Conservation (phyloP, 2,329 filamentous ascomycete species). For the Diaporthe vaccinii region DNA sequence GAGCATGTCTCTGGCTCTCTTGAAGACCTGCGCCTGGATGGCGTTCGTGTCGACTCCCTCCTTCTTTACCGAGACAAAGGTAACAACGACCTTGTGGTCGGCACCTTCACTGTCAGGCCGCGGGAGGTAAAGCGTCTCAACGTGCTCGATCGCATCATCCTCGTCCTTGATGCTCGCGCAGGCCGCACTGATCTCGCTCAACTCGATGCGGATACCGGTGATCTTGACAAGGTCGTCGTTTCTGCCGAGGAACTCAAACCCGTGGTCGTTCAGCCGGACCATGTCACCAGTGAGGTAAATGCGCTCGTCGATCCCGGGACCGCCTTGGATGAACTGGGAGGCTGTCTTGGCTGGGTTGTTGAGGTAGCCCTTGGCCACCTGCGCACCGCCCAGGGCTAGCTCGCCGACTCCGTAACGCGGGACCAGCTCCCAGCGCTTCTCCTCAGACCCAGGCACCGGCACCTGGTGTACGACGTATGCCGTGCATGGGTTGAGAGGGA, state of each 20-base stretch:
- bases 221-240: constrained; percentile 42
- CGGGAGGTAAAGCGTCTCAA: constrained; percentile 52
- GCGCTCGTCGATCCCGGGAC: constrained; percentile 27
- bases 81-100: constrained; percentile 52
- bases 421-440: constrained; percentile 28
- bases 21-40: constrained; percentile 38
- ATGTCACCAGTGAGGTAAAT: constrained; percentile 45
- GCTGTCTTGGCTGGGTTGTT: constrained; percentile 33
- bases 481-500: constrained; percentile 24
- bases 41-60: not conserved
- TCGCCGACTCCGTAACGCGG: constrained; percentile 34
- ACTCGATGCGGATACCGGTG: constrained; percentile 40
- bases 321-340: constrained; percentile 40
- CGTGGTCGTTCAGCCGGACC: constrained; percentile 39
- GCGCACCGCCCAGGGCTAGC: constrained; percentile 38
- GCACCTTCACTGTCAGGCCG: constrained; percentile 47
- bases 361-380: constrained; percentile 43
- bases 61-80: constrained; percentile 48
- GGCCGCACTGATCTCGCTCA: constrained; percentile 48
- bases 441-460: constrained; percentile 11
- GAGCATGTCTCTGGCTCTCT: constrained; percentile 36
- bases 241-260: constrained; percentile 43
- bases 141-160: constrained; percentile 51
- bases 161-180: constrained; percentile 50
- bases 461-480: constrained; percentile 32